Evolutionary conservation across 257 asterid species (phyloP).

Genomic region (Fraxinus excelsior): DNA sequence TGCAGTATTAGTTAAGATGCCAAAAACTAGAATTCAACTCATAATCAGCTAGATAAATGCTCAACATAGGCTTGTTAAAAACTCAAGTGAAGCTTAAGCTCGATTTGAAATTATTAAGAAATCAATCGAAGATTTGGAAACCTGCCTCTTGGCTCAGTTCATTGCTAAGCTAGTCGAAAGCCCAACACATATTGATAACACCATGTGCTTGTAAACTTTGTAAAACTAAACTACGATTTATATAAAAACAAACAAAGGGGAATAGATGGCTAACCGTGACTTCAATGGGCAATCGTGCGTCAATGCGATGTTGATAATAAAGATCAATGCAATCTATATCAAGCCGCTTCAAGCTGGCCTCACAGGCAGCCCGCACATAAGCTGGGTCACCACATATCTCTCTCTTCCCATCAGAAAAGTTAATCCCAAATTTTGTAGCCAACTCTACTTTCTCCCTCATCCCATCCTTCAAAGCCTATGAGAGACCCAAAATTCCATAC

Average conservation of each 20-base stretch:
- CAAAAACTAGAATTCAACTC: background rate
- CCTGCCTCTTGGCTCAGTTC: background rate
- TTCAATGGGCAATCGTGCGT: slow-evolving; percentile 40
- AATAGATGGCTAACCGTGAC: slow-evolving; percentile 31
- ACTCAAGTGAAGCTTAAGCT: background rate
- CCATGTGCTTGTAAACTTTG: background rate
- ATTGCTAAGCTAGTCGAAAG: background rate
- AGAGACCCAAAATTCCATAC: background rate
- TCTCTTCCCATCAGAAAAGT: slow-evolving; percentile 3
- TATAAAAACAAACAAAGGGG: background rate
- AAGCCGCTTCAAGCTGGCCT: slow-evolving; percentile 45
- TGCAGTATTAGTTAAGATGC: background rate
- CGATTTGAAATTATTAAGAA: too few relatives aligned
- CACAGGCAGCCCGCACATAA: slow-evolving; percentile 40
- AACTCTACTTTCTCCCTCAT: slow-evolving; percentile 33
- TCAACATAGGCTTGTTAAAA: background rate
- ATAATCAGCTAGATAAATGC: background rate
- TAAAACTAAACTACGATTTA: background rate
- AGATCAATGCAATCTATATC: slow-evolving; percentile 40
- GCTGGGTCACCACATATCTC: slow-evolving; percentile 37
- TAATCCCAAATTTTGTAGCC: slow-evolving; percentile 38
- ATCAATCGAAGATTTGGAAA: background rate
- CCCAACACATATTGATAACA: background rate
- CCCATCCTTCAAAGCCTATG: slow-evolving; percentile 39
- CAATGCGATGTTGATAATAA: slow-evolving; percentile 42